A percentile compares a stretch with the other conserved stretches of the same genome.
phyloP scores from a whole-genome alignment of 108 stramenopile genomes.

The Skeletonema potamos region DNA sequence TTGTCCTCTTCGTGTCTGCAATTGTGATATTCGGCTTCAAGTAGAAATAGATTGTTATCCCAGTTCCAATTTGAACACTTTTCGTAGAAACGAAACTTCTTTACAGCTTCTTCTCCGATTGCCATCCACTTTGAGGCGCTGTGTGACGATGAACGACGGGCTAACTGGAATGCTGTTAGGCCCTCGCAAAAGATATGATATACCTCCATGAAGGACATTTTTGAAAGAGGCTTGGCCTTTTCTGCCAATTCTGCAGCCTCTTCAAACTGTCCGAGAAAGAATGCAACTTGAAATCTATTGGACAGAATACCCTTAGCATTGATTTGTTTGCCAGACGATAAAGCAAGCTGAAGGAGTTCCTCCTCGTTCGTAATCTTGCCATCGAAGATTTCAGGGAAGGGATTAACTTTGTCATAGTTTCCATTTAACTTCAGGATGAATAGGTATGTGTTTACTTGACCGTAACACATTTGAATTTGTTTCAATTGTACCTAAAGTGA shows the following conservation, averaged over 20 bases:
- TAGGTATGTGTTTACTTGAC: background rate
- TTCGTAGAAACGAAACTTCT: background rate
- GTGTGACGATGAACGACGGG: background rate
- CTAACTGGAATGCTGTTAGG: slow-evolving; percentile 1
- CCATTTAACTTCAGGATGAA: background rate
- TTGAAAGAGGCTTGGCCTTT: background rate
- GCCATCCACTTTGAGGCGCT: background rate
- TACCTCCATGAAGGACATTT: slow-evolving; percentile 3
- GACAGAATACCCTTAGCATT: background rate
- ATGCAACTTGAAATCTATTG: background rate
- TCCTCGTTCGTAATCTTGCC: background rate
- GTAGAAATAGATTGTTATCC: slow-evolving; percentile 1
- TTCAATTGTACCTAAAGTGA: background rate
- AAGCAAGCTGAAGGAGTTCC: background rate
- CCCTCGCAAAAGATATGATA: slow-evolving; percentile 1
- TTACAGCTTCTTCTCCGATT: background rate
- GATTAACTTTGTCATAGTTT: background rate
- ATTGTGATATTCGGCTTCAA: background rate
- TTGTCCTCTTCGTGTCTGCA: background rate
- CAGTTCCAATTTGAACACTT: slow-evolving; percentile 13
- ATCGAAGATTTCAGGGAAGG: background rate
- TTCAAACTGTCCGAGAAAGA: background rate
- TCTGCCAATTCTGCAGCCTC: background rate
- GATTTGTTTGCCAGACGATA: background rate
- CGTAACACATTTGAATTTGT: background rate